A percentile compares a stretch with the other conserved stretches of the same genome.
Evolutionary conservation across 768 basidiomycete species (phyloP).

Genomic region (Panus rudis): DNA sequence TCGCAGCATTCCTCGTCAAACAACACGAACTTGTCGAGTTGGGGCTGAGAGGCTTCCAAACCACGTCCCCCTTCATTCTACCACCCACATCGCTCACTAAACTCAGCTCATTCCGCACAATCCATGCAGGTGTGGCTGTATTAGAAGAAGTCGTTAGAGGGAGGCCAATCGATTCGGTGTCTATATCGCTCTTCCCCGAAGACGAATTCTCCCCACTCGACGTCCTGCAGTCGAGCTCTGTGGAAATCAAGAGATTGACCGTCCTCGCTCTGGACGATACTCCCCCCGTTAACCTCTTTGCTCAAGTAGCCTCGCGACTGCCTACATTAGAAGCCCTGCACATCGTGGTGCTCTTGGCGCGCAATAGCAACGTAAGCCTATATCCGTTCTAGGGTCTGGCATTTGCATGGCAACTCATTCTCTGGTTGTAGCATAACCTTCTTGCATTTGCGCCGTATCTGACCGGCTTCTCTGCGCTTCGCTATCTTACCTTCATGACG

Average conservation of each 20-base stretch:
- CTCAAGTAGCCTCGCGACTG: slow-evolving; percentile 40
- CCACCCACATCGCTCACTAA: slow-evolving; percentile 36
- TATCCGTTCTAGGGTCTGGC: not conserved
- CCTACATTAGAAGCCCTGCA: slow-evolving; percentile 52
- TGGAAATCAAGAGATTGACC: slow-evolving; percentile 42
- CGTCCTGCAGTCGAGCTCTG: slow-evolving; percentile 32
- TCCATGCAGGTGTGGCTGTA: slow-evolving; percentile 41
- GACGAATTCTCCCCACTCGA: slow-evolving; percentile 36
- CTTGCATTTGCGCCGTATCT: slow-evolving; percentile 34
- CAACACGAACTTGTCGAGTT: slow-evolving; percentile 45
- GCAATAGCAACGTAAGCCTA: slow-evolving; percentile 39
- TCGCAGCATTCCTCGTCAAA: slow-evolving; percentile 45
- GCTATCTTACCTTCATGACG: slow-evolving; percentile 60
- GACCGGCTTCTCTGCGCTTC: slow-evolving; percentile 28
- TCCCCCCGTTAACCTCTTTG: slow-evolving; percentile 37
- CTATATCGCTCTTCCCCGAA: slow-evolving; percentile 43
- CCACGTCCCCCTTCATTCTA: slow-evolving; percentile 28
- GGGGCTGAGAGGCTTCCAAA: slow-evolving; percentile 46
- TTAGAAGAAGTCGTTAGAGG: slow-evolving; percentile 39
- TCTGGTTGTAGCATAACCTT: slow-evolving; percentile 31
- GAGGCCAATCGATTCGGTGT: slow-evolving; percentile 43
- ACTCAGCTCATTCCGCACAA: slow-evolving; percentile 44
- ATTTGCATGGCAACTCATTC: slow-evolving; percentile 4
- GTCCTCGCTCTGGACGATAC: slow-evolving; percentile 50
- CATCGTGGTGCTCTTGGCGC: slow-evolving; percentile 47